These are phyloP conservation scores for Skeletonema potamos DNA, from an alignment of 108 stramenopile species.

Conservation along the genomic window DNA sequence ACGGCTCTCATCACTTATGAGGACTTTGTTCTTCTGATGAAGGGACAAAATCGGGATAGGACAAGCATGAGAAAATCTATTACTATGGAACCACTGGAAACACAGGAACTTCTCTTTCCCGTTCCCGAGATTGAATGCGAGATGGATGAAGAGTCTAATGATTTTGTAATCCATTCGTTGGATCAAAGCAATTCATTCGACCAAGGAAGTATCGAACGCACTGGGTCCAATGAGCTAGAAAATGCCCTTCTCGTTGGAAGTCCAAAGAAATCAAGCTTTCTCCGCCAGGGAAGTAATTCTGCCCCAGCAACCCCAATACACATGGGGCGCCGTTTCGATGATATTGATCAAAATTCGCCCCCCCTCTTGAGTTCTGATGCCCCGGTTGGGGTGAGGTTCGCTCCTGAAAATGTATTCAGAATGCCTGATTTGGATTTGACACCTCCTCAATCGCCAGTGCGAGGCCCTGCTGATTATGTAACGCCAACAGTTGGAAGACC, in stretches of 20 bases:
- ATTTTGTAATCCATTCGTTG: background rate
- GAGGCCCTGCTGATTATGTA: conserved; percentile 43
- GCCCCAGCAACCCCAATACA: conserved; percentile 30
- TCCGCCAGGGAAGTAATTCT: conserved; percentile 31
- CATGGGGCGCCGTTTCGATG: conserved; percentile 25
- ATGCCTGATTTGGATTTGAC: conserved; percentile 38
- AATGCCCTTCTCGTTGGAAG: background rate
- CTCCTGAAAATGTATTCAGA: background rate
- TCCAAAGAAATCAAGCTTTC: conserved; percentile 2
- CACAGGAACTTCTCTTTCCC: conserved; percentile 8
- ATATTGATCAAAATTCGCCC: conserved; percentile 24
- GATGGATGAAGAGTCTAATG: conserved; percentile 32
- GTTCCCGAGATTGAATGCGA: conserved; percentile 28
- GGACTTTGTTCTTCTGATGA: conserved; percentile 86
- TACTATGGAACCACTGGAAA: background rate
- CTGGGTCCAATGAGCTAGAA: background rate
- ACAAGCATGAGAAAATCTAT: conserved; percentile 17
- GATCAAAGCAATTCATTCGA: background rate
- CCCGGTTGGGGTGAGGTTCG: conserved; percentile 13
- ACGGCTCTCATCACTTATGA: conserved; percentile 69
- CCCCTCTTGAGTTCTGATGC: conserved; percentile 56
- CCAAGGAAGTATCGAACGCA: background rate
- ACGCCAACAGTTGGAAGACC: conserved; percentile 32
- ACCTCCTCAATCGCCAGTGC: conserved; percentile 59
- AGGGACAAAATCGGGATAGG: conserved; percentile 69